Evolutionary conservation across 352 stramenopile species (phyloP), one percentile per base, ranked within the genome.

Genomic region (Plasmopara halstedii): DNA sequence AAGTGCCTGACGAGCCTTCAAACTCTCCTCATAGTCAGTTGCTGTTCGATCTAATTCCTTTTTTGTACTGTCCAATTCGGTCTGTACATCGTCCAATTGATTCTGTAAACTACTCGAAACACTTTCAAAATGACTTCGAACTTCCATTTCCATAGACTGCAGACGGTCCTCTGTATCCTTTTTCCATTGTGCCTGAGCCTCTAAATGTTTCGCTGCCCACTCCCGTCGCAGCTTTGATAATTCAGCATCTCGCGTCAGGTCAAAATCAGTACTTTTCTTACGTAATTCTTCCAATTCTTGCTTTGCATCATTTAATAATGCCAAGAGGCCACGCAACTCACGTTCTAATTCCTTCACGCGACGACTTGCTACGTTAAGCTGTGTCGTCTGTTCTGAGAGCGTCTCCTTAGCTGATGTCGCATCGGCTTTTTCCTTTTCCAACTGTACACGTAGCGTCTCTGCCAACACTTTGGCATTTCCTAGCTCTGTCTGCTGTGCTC

Each of bases 21-120:
- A 58, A 46, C 73, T 88, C 37, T 88, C 77, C 31, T 91, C 76
- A 52, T 88, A 91, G 48, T 91, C 80, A 43, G 60, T 87, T 17
- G 73, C 71, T 20, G 80, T 92, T 31, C 74, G 75, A 23, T 92
- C 75, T 14, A 88, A 55, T 47, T 92, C 77, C 41, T 66, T 67
- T 49, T 85, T 87, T 22, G 76, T 84, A 42, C 62, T 73, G 22
- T 88, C 74, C 6, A 88, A 40, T 41, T 91, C 80, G 3, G 38
- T 19, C 34, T 53, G 62, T 21, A 86, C 50, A 43, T 88, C 77
- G 15, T 81, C 69, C 8, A 87, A 56, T 54, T 91, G 80, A 36
- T 31, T 70, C 41, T 83, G 69, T 34, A 83, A 60, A 20, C 68
- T 67, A 10, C 38, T 37, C 11, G 83, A 63, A 4, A 86, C 53